A percentile compares a stretch with the other conserved stretches of the same genome.
Evolutionary conservation across 1,284 basidiomycete species (phyloP).

Genomic region (Cutaneotrichosporon sp.): DNA sequence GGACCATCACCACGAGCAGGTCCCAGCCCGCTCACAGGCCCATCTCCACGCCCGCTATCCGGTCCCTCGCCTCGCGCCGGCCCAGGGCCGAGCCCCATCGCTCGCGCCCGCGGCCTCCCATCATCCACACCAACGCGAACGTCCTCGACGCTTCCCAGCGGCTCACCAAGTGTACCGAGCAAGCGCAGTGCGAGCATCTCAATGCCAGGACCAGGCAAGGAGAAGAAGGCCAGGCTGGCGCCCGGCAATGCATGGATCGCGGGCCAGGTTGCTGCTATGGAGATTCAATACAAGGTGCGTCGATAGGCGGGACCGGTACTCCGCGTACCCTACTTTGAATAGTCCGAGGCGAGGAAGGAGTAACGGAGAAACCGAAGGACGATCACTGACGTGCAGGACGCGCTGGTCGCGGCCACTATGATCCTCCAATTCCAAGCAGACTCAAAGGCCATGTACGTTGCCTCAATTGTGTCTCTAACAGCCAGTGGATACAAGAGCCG

Average conservation of each 20-base stretch:
- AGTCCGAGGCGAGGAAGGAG: not conserved
- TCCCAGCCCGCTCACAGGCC: constrained; percentile 8
- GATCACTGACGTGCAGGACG: constrained; percentile 26
- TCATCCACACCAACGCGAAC: constrained; percentile 9
- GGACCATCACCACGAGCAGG: constrained; percentile 20
- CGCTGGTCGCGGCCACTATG: constrained; percentile 32
- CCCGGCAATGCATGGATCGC: constrained; percentile 35
- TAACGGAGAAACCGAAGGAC: too few relatives aligned
- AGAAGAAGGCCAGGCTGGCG: constrained; percentile 19
- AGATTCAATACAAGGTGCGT: constrained; percentile 33
- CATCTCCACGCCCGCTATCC: constrained; percentile 16
- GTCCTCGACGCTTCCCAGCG: constrained; percentile 4
- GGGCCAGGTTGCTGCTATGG: constrained; percentile 30
- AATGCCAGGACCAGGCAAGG: not conserved
- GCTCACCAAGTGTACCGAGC: constrained; percentile 12
- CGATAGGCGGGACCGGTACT: not conserved
- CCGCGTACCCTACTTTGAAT: too few relatives aligned
- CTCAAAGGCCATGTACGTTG: constrained; percentile 27
- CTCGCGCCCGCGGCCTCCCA: constrained; percentile 14
- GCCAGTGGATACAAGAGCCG: constrained; percentile 18
- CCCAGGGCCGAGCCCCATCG: constrained; percentile 8
- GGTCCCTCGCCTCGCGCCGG: constrained; percentile 21
- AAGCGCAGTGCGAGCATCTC: constrained; percentile 11
- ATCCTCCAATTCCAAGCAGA: constrained; percentile 34
- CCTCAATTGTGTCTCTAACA: constrained; percentile 6